These are phyloP conservation scores for Antitrichia curtipendula DNA, from an alignment of 225 moss, liverwort and hornwort genomes.

Conservation along the genomic window DNA sequence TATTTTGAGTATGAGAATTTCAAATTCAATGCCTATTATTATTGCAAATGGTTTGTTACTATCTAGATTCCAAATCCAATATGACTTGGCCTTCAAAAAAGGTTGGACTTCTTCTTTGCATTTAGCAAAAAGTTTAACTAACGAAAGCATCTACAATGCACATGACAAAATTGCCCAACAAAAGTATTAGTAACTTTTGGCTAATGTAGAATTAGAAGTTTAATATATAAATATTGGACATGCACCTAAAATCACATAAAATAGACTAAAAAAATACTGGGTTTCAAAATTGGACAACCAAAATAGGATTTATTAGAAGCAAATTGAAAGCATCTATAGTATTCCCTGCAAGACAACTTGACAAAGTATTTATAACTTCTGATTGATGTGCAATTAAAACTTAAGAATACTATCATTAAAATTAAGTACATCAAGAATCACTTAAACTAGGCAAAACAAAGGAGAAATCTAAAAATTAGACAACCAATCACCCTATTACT, in stretches of 20 bases:
- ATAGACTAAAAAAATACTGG: not conserved
- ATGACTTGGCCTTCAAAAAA: not conserved
- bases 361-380: not conserved
- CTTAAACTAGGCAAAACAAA: not conserved
- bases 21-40: not conserved
- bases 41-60: not conserved
- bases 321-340: not conserved
- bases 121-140: not conserved
- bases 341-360: accelerated
- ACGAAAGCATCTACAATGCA: not conserved
- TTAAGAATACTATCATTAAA: not conserved
- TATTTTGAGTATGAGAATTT: not conserved
- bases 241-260: not conserved
- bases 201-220: not conserved
- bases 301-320: not conserved
- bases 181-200: not conserved
- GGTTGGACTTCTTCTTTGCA: not conserved
- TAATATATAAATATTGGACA: accelerated
- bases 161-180: not conserved
- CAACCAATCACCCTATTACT: not conserved
- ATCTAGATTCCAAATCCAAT: not conserved
- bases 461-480: not conserved
- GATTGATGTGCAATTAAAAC: not conserved
- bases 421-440: not conserved
- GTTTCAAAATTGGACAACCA: not conserved